Evolutionary conservation across 2,329 filamentous ascomycete species (phyloP).

Genomic region (Gremmenia infestans): DNA sequence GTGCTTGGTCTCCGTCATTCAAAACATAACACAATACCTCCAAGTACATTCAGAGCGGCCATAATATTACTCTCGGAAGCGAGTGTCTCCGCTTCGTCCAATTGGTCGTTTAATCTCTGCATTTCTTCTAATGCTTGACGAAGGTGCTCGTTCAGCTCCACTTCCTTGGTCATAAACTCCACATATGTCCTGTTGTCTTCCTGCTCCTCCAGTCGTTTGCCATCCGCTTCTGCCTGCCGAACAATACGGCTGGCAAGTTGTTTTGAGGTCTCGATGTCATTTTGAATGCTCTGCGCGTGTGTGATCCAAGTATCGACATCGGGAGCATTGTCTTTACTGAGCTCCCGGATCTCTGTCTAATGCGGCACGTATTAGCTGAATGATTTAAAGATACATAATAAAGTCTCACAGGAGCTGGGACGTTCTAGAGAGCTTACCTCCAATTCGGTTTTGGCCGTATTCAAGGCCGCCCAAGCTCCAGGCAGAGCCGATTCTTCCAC

Average conservation of each 20-base stretch:
- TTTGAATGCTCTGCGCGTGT: conserved; percentile 78
- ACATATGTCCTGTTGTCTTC: conserved; percentile 48
- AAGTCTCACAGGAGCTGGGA: too few relatives aligned
- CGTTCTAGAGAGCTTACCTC: conserved; percentile 34
- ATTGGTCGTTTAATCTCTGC: conserved; percentile 53
- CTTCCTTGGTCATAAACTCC: conserved; percentile 52
- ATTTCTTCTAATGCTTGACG: conserved; percentile 46
- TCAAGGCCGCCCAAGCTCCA: conserved; percentile 38
- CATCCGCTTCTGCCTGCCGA: conserved; percentile 64
- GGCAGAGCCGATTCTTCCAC: conserved; percentile 33
- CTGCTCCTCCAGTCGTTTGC: conserved; percentile 36
- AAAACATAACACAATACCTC: conserved; percentile 38
- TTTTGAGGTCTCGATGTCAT: conserved; percentile 78
- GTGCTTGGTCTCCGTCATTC: conserved; percentile 9
- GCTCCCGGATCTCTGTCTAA: conserved; percentile 59
- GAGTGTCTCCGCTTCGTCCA: conserved; percentile 56
- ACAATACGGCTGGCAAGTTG: conserved; percentile 77
- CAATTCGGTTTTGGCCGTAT: conserved; percentile 39
- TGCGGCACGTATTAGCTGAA: conserved; percentile 5
- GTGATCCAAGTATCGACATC: conserved; percentile 83
- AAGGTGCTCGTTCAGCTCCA: conserved; percentile 55
- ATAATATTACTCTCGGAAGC: conserved; percentile 50
- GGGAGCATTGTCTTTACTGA: conserved; percentile 71
- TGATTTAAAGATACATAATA: too few relatives aligned
- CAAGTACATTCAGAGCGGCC: conserved; percentile 52